Evolutionary conservation across 306 rosid genomes (phyloP), one percentile per base, ranked within the genome.

Genomic region (Dicorynia guianensis): DNA sequence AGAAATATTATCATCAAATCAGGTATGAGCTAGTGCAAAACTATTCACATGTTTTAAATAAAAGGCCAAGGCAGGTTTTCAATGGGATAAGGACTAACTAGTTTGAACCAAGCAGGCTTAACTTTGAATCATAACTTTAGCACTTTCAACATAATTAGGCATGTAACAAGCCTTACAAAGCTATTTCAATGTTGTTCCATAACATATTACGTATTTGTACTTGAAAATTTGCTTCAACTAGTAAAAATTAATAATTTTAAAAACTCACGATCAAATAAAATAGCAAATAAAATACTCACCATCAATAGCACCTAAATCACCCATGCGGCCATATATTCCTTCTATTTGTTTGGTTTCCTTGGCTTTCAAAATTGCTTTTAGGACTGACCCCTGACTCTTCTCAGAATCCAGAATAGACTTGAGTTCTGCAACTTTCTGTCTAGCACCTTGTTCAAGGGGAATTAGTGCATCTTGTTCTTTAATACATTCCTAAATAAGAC

Each of bases 281-380:
- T 19, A 19, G 47, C 30, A 62, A 36, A 33, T 42, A 71, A 63
- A 78, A 76, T 33, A 25, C 88, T 80, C 76, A 92, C 99, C 93
- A 63, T 92, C 96, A 62, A 95, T 95, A 75, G 99, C 97, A 75
- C 99, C 99, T 76, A 95, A 83, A 87, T 95, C 97, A 62, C 99
- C 99, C 96, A 95, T 83, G 75, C 97, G 93, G 11, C 99, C 97
- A 83, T 95, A 93, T 83, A 95, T 95, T 77, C 99, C 99, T 36
- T 83, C 89, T 52, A 95, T 90, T 75, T 53, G 87, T 76, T 84
- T 87, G 67, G 89, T 82, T 60, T 92, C 91, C 88, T 89, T 95
- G 1, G 97, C 97, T 80, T 84, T 86, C 80, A 89, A 76, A 56
- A 95, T 87, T 82, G 97, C 96, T 78, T 86, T 95, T 3, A 89